A percentile compares a stretch with the other conserved stretches of the same genome.
phyloP scores from a whole-genome alignment of 2,329 filamentous ascomycete genomes.

The Aspergillus niger region DNA sequence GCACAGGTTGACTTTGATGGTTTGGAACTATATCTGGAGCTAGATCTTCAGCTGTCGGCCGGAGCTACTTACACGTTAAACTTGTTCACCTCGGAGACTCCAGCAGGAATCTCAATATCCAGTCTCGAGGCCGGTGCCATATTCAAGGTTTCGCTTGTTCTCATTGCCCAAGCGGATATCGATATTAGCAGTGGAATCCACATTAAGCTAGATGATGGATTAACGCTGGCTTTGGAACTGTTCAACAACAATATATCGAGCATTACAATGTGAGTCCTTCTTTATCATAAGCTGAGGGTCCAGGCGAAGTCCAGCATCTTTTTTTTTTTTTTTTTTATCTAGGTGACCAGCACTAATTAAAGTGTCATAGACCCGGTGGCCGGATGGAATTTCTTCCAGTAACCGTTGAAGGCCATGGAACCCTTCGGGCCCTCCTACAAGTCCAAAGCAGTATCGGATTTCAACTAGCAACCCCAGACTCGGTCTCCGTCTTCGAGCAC shows the following conservation, averaged over 20 bases:
- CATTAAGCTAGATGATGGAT: constrained; percentile 9
- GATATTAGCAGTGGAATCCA: constrained; percentile 13
- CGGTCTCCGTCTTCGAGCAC: not conserved
- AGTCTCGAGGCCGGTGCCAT: constrained; percentile 4
- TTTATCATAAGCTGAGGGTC: too few relatives aligned
- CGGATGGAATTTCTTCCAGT: constrained; percentile 11
- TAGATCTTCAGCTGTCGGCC: constrained; percentile 10
- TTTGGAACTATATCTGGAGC: constrained; percentile 11
- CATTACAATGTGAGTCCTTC: constrained; percentile 8
- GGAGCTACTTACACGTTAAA: constrained; percentile 13
- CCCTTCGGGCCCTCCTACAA: constrained; percentile 8
- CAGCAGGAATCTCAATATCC: constrained; percentile 1
- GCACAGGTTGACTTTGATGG: constrained; percentile 6
- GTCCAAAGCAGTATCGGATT: constrained; percentile 10
- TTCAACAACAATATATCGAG: constrained; percentile 9
- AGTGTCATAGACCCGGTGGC: constrained; percentile 1
- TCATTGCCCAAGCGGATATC: constrained; percentile 10
- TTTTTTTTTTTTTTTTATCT: too few relatives aligned
- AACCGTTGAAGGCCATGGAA: constrained; percentile 5
- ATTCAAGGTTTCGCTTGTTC: constrained; percentile 10
- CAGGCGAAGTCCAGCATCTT: too few relatives aligned
- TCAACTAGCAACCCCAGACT: not conserved
- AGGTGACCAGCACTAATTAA: not conserved
- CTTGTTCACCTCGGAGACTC: constrained; percentile 7
- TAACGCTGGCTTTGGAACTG: constrained; percentile 5